phyloP scores from a whole-genome alignment of 192 early-diverging fungal genomes.

The Spizellomyces sp. region DNA sequence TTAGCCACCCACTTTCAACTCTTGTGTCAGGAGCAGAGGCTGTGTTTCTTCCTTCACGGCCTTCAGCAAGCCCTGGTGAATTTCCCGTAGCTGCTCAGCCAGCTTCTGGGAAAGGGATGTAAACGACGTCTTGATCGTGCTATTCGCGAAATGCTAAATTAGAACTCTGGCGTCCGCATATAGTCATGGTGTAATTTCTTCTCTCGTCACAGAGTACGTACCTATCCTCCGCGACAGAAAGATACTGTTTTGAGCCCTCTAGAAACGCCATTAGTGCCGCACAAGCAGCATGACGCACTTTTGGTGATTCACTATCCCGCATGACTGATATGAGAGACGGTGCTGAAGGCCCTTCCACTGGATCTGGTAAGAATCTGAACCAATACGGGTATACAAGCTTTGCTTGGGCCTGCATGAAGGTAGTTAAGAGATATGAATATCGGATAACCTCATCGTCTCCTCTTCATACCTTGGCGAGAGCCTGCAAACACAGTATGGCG shows the following conservation, averaged over 20 bases:
- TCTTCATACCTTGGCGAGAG: conserved; percentile 35
- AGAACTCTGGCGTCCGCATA: background rate
- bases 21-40: conserved; percentile 24
- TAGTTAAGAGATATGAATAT: no score
- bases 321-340: conserved; percentile 27
- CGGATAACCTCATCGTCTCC: no score
- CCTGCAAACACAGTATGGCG: conserved; percentile 35
- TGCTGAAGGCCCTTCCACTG: conserved; percentile 7
- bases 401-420: conserved; percentile 20
- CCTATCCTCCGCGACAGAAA: conserved; percentile 46
- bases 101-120: conserved; percentile 47
- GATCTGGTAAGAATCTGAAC: conserved; percentile 40
- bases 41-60: conserved; percentile 30
- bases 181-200: background rate
- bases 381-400: conserved; percentile 47
- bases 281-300: conserved; percentile 32
- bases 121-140: conserved; percentile 22
- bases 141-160: background rate
- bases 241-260: conserved; percentile 42
- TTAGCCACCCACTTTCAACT: conserved; percentile 14
- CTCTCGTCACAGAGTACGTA: background rate
- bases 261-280: conserved; percentile 37
- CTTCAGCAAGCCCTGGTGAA: conserved; percentile 30
- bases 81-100: conserved; percentile 38
- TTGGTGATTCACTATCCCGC: conserved; percentile 23